A percentile compares a stretch with the other conserved stretches of the same genome.
Conservation (phyloP, 2,329 filamentous ascomycete species). For the Didymella pinodella region DNA sequence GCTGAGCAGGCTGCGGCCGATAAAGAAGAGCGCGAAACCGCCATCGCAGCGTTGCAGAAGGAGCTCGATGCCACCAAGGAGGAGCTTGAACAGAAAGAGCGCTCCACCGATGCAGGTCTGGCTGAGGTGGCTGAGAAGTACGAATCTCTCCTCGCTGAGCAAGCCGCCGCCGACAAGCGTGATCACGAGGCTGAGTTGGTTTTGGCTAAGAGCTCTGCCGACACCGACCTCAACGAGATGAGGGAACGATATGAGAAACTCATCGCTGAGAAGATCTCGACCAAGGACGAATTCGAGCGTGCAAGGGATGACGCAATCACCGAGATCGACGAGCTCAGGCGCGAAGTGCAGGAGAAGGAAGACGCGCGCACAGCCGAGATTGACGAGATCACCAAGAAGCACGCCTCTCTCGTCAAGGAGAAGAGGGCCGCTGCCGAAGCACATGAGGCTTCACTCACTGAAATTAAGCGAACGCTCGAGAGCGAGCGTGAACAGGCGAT, state of each 20-base stretch:
- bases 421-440: conserved; percentile 37
- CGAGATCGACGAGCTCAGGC: conserved; percentile 14
- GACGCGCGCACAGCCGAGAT: conserved; percentile 16
- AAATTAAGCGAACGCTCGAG: conserved; percentile 39
- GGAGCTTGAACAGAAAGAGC: conserved; percentile 32
- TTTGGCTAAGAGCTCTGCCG: conserved; percentile 25
- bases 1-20: conserved; percentile 34
- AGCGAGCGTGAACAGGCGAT: conserved; percentile 38
- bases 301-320: conserved; percentile 15
- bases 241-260: conserved; percentile 30
- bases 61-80: conserved; percentile 24
- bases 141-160: conserved; percentile 39
- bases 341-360: conserved; percentile 14
- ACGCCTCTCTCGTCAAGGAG: conserved; percentile 28
- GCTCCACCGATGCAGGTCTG: conserved; percentile 26
- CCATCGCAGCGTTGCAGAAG: conserved; percentile 29
- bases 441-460: conserved; percentile 38
- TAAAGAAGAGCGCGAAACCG: conserved; percentile 31
- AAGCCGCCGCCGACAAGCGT: conserved; percentile 30
- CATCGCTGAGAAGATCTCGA: conserved; percentile 35
- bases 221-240: conserved; percentile 24
- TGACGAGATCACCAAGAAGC: conserved; percentile 21
- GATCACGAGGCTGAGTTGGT: conserved; percentile 33
- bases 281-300: conserved; percentile 33
- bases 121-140: conserved; percentile 39